These are phyloP conservation scores for Herpetospermum pedunculosum DNA, from an alignment of 306 rosid genomes.

Conservation along the genomic window DNA sequence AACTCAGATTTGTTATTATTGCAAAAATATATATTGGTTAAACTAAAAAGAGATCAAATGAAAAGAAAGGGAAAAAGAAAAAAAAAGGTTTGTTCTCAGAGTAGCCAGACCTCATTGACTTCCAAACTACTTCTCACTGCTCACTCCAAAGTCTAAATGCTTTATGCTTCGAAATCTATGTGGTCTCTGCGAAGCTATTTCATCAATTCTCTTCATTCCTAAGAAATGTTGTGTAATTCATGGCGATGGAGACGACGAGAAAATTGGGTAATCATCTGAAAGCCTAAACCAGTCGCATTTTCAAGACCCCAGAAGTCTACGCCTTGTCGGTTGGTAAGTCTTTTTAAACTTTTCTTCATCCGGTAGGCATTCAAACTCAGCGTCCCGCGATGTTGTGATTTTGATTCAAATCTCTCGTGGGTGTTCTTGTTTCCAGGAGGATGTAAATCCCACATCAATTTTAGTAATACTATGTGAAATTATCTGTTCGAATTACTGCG, in stretches of 20 bases:
- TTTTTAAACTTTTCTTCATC: neutral
- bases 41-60: neutral
- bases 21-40: no score
- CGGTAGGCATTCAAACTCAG: no score
- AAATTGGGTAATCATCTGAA: neutral
- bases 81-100: neutral
- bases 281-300: neutral
- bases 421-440: neutral
- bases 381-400: neutral
- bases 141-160: neutral
- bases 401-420: neutral
- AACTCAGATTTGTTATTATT: no score
- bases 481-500: neutral
- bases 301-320: neutral
- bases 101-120: neutral
- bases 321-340: slow-evolving; percentile 5
- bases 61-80: no score
- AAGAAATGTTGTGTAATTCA: neutral
- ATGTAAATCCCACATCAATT: neutral
- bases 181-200: neutral
- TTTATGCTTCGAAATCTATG: neutral
- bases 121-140: neutral
- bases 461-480: neutral
- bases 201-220: neutral
- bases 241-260: neutral